phyloP scores from a whole-genome alignment of 2,329 filamentous ascomycete species.

The Ascochyta fabae region DNA sequence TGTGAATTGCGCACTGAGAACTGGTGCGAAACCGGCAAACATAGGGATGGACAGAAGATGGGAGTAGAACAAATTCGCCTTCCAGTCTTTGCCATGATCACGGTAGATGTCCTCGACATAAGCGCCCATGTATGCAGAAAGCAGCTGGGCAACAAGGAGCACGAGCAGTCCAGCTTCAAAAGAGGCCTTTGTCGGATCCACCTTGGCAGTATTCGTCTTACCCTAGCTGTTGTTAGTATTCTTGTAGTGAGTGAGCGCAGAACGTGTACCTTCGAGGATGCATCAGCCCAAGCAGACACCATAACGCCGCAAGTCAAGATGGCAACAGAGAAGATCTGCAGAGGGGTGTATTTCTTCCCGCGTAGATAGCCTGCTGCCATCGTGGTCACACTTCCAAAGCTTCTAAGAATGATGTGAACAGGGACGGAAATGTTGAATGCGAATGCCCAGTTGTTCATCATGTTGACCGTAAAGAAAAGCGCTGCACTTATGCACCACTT shows the following conservation, averaged over 20 bases:
- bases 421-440: conserved; percentile 96
- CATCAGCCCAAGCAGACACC: conserved; percentile 87
- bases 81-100: conserved; percentile 87
- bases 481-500: conserved; percentile 89
- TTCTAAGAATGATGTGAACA: conserved; percentile 94
- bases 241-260: neutral
- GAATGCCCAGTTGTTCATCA: conserved; percentile 97
- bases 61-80: conserved; percentile 95
- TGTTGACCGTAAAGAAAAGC: conserved; percentile 91
- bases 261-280: conserved; percentile 73
- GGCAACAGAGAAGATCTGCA: conserved; percentile 81
- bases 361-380: conserved; percentile 88
- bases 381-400: conserved; percentile 93
- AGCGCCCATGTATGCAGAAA: conserved; percentile 92
- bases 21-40: conserved; percentile 74
- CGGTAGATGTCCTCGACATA: conserved; percentile 92
- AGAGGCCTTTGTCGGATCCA: conserved; percentile 50
- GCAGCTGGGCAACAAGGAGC: conserved; percentile 83
- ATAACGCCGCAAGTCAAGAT: conserved; percentile 87
- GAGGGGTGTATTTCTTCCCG: conserved; percentile 80
- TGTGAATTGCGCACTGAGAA: conserved; percentile 68
- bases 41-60: conserved; percentile 76
- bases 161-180: conserved; percentile 78
- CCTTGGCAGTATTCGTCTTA: conserved; percentile 51
- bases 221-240: conserved; percentile 43